Conservation (phyloP, 2,329 filamentous ascomycete genomes). For the Keithomyces neogunnii region DNA sequence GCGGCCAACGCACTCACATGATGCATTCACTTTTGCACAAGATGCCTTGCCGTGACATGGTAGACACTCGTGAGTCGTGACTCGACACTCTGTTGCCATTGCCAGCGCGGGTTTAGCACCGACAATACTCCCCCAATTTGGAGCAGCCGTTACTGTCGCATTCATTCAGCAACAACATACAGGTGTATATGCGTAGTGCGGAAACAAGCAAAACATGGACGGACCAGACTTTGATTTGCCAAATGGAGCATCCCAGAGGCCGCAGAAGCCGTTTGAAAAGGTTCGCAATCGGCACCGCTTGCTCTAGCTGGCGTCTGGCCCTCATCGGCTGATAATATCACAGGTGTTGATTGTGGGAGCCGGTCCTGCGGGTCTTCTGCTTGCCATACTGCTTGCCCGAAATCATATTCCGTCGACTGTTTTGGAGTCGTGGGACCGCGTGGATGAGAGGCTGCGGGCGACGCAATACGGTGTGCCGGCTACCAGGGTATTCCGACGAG, state of each 20-base stretch:
- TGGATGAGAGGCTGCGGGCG: conserved; percentile 22
- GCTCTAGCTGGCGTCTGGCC: background rate
- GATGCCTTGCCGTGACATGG: no score
- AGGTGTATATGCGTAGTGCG: no score
- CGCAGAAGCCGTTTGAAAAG: background rate
- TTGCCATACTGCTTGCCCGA: conserved; percentile 14
- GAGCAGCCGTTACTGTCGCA: no score
- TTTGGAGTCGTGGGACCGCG: conserved; percentile 15
- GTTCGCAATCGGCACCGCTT: background rate
- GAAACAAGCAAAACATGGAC: background rate
- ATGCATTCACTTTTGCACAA: no score
- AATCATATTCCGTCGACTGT: conserved; percentile 16
- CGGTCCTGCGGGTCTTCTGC: conserved; percentile 14
- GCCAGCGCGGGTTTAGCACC: no score
- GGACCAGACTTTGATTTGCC: background rate
- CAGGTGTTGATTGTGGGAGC: conserved; percentile 13
- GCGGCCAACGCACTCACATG: no score
- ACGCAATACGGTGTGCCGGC: conserved; percentile 18
- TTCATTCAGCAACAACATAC: no score
- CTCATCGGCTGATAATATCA: background rate
- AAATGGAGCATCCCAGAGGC: background rate
- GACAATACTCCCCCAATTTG: no score
- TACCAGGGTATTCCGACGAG: conserved; percentile 6
- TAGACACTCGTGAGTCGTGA: no score
- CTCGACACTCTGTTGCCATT: no score